These are phyloP conservation scores for Blastobotrys indianensis DNA, from an alignment of 1,139 yeast genomes.

Conservation along the genomic window DNA sequence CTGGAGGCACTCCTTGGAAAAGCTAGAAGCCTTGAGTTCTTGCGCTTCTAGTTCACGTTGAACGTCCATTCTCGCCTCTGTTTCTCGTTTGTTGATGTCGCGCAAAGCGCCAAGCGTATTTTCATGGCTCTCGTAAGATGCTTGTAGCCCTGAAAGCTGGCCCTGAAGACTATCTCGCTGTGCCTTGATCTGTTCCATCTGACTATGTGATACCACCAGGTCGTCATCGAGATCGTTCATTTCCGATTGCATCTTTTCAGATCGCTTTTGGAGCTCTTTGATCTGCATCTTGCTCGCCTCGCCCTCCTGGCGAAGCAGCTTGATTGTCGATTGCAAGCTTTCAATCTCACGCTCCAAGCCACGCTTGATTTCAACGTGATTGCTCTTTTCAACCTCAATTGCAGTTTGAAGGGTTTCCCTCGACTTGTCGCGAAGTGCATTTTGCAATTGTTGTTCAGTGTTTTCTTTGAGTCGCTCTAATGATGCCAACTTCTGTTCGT, in stretches of 20 bases:
- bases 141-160: constrained; percentile 16
- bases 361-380: constrained; percentile 16
- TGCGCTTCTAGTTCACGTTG: constrained; percentile 15
- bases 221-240: constrained; percentile 21
- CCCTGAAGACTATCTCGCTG: constrained; percentile 16
- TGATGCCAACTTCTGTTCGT: constrained; percentile 18
- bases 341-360: constrained; percentile 21
- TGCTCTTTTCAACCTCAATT: constrained; percentile 18
- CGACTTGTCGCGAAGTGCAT: constrained; percentile 17
- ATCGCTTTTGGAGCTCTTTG: constrained; percentile 18
- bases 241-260: constrained; percentile 23
- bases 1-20: constrained; percentile 10
- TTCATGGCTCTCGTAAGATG: constrained; percentile 18
- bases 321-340: constrained; percentile 16
- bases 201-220: constrained; percentile 17
- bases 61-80: constrained; percentile 15
- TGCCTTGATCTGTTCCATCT: constrained; percentile 18
- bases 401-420: constrained; percentile 16
- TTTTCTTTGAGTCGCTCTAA: constrained; percentile 20
- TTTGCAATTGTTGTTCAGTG: constrained; percentile 20
- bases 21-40: constrained; percentile 8
- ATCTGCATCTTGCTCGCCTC: constrained; percentile 14
- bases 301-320: constrained; percentile 8
- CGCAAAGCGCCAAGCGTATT: constrained; percentile 19
- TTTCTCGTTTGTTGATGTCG: constrained; percentile 18